A percentile compares a stretch with the other conserved stretches of the same genome.
Evolutionary conservation across 306 rosid species (phyloP).

Genomic region (Ormosia emarginata): DNA sequence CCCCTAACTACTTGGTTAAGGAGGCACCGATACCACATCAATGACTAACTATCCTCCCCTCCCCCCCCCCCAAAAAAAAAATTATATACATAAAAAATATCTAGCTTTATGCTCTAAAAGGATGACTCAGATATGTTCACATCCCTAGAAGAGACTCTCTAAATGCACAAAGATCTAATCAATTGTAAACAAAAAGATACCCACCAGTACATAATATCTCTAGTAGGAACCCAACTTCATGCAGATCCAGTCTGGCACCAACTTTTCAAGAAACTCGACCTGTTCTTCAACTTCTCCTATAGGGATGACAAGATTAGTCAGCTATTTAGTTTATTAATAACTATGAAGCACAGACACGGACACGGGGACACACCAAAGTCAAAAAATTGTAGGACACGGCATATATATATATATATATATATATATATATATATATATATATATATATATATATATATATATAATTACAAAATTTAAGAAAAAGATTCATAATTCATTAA

Average conservation of each 20-base stretch:
- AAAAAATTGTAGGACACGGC: no score
- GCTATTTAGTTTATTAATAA: slow-evolving; percentile 2
- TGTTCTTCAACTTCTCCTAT: slow-evolving; percentile 67
- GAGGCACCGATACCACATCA: neutral
- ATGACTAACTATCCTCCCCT: neutral
- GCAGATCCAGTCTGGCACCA: slow-evolving; percentile 61
- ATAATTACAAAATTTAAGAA: no score
- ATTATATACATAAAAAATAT: neutral
- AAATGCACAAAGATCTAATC: neutral
- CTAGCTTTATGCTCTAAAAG: neutral
- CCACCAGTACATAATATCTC: slow-evolving; percentile 52
- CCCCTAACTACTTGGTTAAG: neutral
- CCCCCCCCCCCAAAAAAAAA: neutral
- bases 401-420: no score
- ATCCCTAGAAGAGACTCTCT: neutral
- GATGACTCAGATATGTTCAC: neutral
- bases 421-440: no score
- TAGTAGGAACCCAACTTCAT: slow-evolving; percentile 39
- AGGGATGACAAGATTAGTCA: slow-evolving; percentile 17
- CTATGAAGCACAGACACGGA: no score
- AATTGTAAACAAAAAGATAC: slow-evolving; percentile 17
- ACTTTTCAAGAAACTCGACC: slow-evolving; percentile 45
- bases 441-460: no score
- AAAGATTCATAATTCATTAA: no score
- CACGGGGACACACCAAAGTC: no score